These are phyloP conservation scores for Cyamopsis tetragonoloba DNA, from an alignment of 306 rosid genomes.

Conservation along the genomic window DNA sequence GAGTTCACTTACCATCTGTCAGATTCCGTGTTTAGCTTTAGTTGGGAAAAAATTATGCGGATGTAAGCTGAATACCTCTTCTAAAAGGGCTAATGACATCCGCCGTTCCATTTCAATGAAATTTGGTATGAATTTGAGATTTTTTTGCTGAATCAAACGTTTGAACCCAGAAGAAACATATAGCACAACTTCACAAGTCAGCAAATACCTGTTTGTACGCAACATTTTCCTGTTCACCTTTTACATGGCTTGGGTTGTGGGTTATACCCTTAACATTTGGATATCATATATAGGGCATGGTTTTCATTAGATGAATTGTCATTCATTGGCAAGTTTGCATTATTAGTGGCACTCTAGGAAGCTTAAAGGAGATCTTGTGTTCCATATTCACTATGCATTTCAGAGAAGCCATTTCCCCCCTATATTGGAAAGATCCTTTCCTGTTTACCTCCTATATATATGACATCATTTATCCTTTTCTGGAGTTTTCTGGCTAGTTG, in stretches of 20 bases:
- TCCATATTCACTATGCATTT: neutral
- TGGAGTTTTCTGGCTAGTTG: neutral
- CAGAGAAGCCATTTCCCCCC: neutral
- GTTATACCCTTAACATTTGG: neutral
- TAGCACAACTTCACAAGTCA: neutral
- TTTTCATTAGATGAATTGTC: neutral
- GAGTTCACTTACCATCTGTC: neutral
- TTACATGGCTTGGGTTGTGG: neutral
- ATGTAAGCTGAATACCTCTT: neutral
- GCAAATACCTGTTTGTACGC: neutral
- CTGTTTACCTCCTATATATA: neutral
- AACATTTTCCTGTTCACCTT: neutral
- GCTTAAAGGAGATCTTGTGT: neutral
- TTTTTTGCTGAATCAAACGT: neutral
- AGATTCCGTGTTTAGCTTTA: neutral
- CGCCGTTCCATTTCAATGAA: neutral
- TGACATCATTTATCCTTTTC: neutral
- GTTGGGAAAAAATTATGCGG: neutral
- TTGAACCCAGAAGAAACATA: neutral
- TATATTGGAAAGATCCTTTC: neutral
- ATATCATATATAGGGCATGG: neutral
- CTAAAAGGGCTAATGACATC: neutral
- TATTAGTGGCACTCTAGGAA: neutral
- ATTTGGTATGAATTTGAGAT: neutral
- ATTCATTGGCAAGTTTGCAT: neutral